phyloP scores from a whole-genome alignment of 345 rosid species.

The Gossypium longicalyx region DNA sequence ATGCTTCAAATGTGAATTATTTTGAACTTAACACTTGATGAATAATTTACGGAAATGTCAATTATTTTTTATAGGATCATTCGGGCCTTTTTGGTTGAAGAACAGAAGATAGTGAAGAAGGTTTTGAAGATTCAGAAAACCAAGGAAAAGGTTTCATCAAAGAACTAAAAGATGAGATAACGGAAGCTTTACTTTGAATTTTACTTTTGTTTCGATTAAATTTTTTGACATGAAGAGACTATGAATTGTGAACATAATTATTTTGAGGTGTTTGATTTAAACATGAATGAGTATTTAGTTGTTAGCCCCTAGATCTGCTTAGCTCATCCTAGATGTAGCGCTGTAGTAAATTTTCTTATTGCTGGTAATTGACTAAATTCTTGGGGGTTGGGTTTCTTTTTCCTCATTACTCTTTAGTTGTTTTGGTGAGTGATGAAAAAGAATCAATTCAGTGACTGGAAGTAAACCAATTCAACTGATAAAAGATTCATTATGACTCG shows the following conservation, averaged over 20 bases:
- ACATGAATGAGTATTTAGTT: not conserved
- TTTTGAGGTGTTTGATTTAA: not conserved
- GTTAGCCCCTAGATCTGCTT: not conserved
- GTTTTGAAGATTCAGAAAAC: conserved; percentile 18
- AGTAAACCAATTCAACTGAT: not conserved
- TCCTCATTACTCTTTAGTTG: not conserved
- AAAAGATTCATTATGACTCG: not conserved
- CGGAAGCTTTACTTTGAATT: not conserved
- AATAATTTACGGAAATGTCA: not conserved
- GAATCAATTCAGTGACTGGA: too few relatives aligned
- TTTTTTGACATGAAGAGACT: not conserved
- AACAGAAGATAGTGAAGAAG: conserved; percentile 37
- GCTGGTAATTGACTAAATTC: not conserved
- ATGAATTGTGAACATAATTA: not conserved
- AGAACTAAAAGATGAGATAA: conserved; percentile 7
- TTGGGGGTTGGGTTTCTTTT: not conserved
- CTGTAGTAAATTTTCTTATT: not conserved
- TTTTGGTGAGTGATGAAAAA: too few relatives aligned
- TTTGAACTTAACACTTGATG: too few relatives aligned
- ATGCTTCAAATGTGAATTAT: not conserved
- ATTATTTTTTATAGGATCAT: conserved; percentile 20
- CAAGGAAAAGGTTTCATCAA: conserved; percentile 7
- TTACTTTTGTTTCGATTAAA: conserved; percentile 1
- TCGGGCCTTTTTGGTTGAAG: conserved; percentile 34
- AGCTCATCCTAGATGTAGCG: not conserved